Conservation (phyloP, 1,284 basidiomycete species). For the Ceratobasidium sp. region DNA sequence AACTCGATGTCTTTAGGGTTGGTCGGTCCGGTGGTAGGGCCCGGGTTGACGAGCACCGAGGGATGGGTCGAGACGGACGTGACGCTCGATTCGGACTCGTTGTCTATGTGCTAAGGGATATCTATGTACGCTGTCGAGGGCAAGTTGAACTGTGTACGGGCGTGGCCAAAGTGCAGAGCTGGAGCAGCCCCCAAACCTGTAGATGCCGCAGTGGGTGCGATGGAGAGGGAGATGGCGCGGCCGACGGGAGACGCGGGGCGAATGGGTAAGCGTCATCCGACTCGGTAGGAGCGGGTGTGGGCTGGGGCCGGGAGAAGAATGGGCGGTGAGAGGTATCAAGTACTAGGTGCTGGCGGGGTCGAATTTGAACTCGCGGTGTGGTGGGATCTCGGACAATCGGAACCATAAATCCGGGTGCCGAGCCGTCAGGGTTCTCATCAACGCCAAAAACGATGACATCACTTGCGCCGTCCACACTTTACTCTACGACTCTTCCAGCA, state of each 20-base stretch:
- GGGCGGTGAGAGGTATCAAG: constrained; percentile 6
- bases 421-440: too few species aligned
- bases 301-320: constrained; percentile 32
- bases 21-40: constrained; percentile 17
- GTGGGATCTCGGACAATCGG: constrained; percentile 37
- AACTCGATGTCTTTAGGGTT: neutral
- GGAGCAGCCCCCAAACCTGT: neutral
- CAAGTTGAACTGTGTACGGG: constrained; percentile 30
- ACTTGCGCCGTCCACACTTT: too few species aligned
- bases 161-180: constrained; percentile 18
- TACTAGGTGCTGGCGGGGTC: too few species aligned
- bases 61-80: constrained; percentile 33
- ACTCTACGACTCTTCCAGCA: too few species aligned
- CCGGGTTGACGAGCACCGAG: constrained; percentile 25
- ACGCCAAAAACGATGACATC: too few species aligned
- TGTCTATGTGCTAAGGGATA: constrained; percentile 33
- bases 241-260: neutral
- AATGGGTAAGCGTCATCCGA: constrained; percentile 27
- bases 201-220: neutral
- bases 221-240: neutral
- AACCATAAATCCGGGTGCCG: constrained; percentile 14
- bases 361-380: too few species aligned
- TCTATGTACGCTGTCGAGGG: constrained; percentile 35
- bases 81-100: constrained; percentile 39
- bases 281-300: constrained; percentile 1